These are phyloP conservation scores for Cercophora samala DNA, from an alignment of 495 filamentous ascomycete genomes.

Conservation along the genomic window DNA sequence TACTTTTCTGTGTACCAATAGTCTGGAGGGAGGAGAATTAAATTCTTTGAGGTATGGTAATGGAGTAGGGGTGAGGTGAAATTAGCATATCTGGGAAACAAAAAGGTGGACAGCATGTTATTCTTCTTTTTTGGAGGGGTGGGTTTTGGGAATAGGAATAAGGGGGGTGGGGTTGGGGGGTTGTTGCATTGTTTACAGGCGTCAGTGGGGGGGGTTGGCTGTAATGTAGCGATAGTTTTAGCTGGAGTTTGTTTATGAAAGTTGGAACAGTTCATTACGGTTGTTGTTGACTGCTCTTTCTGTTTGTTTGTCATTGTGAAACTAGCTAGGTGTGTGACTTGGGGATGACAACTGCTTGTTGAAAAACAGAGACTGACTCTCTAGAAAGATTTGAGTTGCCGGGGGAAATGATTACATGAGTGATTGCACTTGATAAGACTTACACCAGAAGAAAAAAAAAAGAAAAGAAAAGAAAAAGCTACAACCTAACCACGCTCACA, in stretches of 20 bases:
- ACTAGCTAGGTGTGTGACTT: no score
- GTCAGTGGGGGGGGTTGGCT: not conserved
- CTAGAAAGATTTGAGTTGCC: no score
- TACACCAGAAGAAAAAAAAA: no score
- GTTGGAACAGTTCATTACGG: no score
- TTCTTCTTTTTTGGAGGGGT: not conserved
- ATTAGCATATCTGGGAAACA: not conserved
- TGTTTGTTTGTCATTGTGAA: no score
- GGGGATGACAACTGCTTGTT: no score
- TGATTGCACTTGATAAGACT: no score
- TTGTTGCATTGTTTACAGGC: not conserved
- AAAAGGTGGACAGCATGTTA: not conserved
- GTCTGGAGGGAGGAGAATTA: not conserved
- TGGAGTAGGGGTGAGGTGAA: not conserved
- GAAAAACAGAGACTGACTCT: no score
- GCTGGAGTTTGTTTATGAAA: not conserved
- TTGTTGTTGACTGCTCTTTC: no score
- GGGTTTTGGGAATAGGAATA: not conserved
- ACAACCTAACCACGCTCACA: constrained; percentile 57
- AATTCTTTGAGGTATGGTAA: not conserved
- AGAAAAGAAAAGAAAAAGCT: no score
- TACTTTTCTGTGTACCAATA: constrained; percentile 16
- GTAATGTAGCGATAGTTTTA: not conserved
- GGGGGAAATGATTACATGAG: no score
- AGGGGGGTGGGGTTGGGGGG: no score